phyloP scores from a whole-genome alignment of 2,329 filamentous ascomycete genomes.

The Trichoderma sp. region DNA sequence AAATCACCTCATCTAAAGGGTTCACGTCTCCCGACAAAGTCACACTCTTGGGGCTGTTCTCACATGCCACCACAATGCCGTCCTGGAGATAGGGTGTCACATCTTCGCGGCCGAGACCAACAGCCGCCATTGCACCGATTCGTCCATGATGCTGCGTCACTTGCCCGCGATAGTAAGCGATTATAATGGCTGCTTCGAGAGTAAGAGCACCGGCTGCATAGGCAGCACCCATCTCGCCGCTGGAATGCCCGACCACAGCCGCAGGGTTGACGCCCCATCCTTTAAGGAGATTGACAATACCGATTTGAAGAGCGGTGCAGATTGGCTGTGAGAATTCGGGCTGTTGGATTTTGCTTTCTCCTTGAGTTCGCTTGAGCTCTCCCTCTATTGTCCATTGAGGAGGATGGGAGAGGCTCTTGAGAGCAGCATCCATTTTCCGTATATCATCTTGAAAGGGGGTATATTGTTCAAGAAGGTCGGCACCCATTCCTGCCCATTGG shows the following conservation, averaged over 20 bases:
- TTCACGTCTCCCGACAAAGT: conserved; percentile 48
- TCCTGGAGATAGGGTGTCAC: not conserved
- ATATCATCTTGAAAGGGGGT: not conserved
- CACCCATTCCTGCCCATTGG: conserved; percentile 36
- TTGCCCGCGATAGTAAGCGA: conserved; percentile 12
- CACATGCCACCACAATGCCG: conserved; percentile 37
- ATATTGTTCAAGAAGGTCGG: not conserved
- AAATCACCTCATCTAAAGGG: conserved; percentile 35
- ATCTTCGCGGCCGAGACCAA: not conserved
- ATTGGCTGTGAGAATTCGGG: conserved; percentile 8
- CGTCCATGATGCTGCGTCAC: not conserved
- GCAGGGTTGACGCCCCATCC: not conserved
- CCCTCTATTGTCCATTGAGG: conserved; percentile 11
- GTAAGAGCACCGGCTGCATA: conserved; percentile 26
- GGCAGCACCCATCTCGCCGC: conserved; percentile 22
- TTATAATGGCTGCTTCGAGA: not conserved
- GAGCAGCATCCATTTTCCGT: not conserved
- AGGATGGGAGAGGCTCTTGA: not conserved
- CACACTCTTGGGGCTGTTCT: conserved; percentile 49
- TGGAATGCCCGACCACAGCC: conserved; percentile 10
- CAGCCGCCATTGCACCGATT: conserved; percentile 12
- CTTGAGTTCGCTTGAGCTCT: not conserved
- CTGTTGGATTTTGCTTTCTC: not conserved
- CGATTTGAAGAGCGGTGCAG: conserved; percentile 10
- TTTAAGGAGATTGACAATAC: not conserved